phyloP scores from a whole-genome alignment of 2,329 filamentous ascomycete species.

The Ceratocystiopsis sp. region DNA sequence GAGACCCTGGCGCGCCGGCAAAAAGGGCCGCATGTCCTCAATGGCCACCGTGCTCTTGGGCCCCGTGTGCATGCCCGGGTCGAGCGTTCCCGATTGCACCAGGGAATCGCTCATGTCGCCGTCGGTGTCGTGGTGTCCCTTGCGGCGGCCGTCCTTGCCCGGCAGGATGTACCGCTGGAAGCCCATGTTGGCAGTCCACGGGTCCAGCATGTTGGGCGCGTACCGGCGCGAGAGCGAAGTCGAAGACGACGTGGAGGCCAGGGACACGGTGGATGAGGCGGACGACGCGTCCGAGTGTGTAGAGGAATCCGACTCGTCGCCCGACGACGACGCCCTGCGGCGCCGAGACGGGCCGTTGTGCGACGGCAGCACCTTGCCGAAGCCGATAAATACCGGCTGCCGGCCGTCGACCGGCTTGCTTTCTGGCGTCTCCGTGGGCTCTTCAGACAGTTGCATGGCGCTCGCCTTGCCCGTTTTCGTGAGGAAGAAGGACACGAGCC shows the following conservation, averaged over 20 bases:
- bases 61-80: conserved; percentile 5
- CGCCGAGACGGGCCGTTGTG: conserved; percentile 16
- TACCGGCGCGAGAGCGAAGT: not conserved
- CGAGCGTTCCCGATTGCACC: conserved; percentile 5
- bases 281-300: conserved; percentile 19
- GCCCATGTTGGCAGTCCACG: conserved; percentile 8
- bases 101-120: not conserved
- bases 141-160: conserved; percentile 10
- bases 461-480: conserved; percentile 46
- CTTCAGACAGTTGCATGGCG: conserved; percentile 27
- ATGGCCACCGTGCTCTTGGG: conserved; percentile 59
- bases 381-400: conserved; percentile 10
- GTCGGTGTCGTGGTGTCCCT: conserved; percentile 11
- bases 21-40: conserved; percentile 47
- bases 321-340: conserved; percentile 12
- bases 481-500: conserved; percentile 50
- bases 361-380: conserved; percentile 7
- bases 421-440: conserved; percentile 19
- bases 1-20: conserved; percentile 66
- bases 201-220: conserved; percentile 4
- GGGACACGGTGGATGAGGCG: conserved; percentile 19
- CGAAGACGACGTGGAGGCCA: not conserved
- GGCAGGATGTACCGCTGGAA: conserved; percentile 44
- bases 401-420: conserved; percentile 7
- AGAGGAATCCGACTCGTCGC: conserved; percentile 24